phyloP scores from a whole-genome alignment of 495 filamentous ascomycete species.

The Trichoderma erinaceum region DNA sequence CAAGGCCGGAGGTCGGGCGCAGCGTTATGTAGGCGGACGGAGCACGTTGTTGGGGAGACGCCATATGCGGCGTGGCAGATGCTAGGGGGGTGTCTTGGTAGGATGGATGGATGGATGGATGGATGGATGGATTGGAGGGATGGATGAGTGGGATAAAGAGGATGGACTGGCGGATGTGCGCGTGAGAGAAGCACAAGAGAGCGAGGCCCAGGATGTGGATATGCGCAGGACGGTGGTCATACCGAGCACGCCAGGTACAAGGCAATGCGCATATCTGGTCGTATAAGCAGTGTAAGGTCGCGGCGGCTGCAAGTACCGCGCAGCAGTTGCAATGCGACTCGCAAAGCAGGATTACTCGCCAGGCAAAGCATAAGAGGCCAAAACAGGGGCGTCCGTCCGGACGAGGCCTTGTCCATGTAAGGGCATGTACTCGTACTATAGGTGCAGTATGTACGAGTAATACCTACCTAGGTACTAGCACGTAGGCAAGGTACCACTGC shows the following conservation, averaged over 20 bases:
- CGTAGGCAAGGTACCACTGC: too few species aligned
- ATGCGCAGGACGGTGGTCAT: conserved; percentile 7
- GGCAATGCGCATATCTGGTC: not conserved
- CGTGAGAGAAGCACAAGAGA: not conserved
- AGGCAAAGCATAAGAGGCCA: not conserved
- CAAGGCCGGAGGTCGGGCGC: conserved; percentile 11
- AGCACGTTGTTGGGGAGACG: conserved; percentile 14
- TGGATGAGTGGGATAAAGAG: not conserved
- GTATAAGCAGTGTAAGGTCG: not conserved
- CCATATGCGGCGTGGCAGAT: conserved; percentile 9
- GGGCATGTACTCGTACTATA: not conserved
- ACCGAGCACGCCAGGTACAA: conserved; percentile 9
- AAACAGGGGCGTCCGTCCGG: not conserved
- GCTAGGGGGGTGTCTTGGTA: conserved; percentile 6
- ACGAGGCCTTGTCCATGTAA: conserved; percentile 10
- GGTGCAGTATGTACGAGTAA: not conserved
- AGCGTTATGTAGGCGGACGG: conserved; percentile 7
- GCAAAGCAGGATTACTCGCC: not conserved
- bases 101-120: conserved; percentile 10
- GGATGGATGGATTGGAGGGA: not conserved
- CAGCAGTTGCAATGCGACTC: not conserved
- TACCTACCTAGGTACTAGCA: not conserved
- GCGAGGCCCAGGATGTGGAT: conserved; percentile 3
- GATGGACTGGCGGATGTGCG: conserved; percentile 11
- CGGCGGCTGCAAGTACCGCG: not conserved